These are phyloP conservation scores for Suillus subluteus DNA, from an alignment of 768 basidiomycete genomes.

Conservation along the genomic window DNA sequence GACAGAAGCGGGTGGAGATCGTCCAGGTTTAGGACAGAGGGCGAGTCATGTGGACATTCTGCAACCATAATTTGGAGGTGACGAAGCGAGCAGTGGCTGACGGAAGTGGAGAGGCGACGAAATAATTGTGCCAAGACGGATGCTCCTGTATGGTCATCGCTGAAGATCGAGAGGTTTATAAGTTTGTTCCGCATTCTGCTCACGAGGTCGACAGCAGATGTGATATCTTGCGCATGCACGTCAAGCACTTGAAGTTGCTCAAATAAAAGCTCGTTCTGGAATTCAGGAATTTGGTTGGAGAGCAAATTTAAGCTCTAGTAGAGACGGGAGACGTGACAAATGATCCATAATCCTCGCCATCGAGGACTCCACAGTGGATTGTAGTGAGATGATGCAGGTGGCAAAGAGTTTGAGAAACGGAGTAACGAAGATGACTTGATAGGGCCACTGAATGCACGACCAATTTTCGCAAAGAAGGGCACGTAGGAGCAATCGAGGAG, in stretches of 20 bases:
- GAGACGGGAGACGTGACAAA: slow-evolving; percentile 27
- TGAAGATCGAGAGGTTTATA: slow-evolving; percentile 2
- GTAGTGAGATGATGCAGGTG: slow-evolving; percentile 8
- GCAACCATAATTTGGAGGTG: slow-evolving; percentile 1
- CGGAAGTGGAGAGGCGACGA: background rate
- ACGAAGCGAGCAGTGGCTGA: background rate
- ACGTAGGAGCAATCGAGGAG: background rate
- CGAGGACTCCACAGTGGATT: slow-evolving; percentile 11
- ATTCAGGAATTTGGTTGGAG: background rate
- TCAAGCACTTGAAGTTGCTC: slow-evolving; percentile 4
- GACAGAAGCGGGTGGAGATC: slow-evolving; percentile 1
- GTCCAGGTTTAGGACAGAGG: background rate
- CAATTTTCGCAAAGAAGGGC: background rate
- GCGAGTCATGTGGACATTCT: background rate
- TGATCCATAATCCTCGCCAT: slow-evolving; percentile 27
- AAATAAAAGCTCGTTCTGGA: background rate
- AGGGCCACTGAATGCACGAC: background rate
- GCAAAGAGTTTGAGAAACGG: slow-evolving; percentile 6
- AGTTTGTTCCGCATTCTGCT: slow-evolving; percentile 8
- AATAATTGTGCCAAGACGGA: background rate
- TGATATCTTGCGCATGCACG: background rate
- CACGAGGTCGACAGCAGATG: slow-evolving; percentile 4
- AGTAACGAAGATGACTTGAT: background rate
- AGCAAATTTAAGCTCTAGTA: slow-evolving; percentile 11
- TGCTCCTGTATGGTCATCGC: background rate